These are phyloP conservation scores for Thalassiosira profunda DNA, from an alignment of 108 stramenopile genomes.

Conservation along the genomic window DNA sequence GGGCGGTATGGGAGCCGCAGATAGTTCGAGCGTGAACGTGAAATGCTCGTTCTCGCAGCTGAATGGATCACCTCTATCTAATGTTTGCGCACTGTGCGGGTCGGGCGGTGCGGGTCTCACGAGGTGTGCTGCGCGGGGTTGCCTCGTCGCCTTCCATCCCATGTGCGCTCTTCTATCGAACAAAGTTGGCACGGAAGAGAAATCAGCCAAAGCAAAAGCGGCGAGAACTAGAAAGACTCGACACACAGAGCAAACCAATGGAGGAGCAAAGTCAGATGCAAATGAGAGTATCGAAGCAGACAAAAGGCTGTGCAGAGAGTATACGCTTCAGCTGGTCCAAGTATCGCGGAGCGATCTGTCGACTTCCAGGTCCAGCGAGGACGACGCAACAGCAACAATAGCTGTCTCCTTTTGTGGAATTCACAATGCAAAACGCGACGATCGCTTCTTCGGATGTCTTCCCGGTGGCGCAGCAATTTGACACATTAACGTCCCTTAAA, in stretches of 20 bases:
- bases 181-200: conserved; percentile 11
- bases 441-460: conserved; percentile 53
- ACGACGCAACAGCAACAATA: conserved; percentile 1
- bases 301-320: conserved; percentile 52
- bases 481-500: no score
- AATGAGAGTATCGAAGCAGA: conserved; percentile 39
- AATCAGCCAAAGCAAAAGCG: conserved; percentile 1
- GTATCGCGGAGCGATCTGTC: conserved; percentile 16
- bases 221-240: conserved; percentile 28
- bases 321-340: conserved; percentile 53
- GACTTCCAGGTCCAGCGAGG: background rate
- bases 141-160: conserved; percentile 74
- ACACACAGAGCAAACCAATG: conserved; percentile 3
- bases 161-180: conserved; percentile 78
- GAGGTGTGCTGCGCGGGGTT: conserved; percentile 72
- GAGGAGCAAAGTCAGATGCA: conserved; percentile 9
- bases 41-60: background rate
- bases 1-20: conserved; percentile 22
- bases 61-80: conserved; percentile 18
- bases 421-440: conserved; percentile 67
- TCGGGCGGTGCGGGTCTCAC: conserved; percentile 45
- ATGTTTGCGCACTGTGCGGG: conserved; percentile 65
- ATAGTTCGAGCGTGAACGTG: conserved; percentile 7
- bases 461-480: conserved; percentile 50
- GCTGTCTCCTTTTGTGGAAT: conserved; percentile 76